Percentiles rank a stretch among this genome's conserved stretches.
These are phyloP conservation scores for Cryptosporidium bovis DNA, from an alignment of 169 alveolate species.

Conservation along the genomic window DNA sequence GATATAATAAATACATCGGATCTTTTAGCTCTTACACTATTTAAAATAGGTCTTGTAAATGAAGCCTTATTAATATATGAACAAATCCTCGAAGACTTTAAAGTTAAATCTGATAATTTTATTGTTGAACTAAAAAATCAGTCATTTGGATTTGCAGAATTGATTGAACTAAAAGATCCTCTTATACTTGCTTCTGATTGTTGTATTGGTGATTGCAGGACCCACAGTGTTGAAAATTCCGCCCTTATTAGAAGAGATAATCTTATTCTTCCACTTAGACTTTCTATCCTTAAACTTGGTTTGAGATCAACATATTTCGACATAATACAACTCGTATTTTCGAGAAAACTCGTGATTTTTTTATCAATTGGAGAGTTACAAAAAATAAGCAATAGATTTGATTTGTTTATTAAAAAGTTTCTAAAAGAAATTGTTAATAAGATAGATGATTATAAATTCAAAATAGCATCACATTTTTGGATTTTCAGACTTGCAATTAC, in stretches of 20 bases:
- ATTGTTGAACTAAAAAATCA: slow-evolving; percentile 16
- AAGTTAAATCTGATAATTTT: background rate
- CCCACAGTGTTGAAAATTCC: slow-evolving; percentile 23
- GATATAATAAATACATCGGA: slow-evolving; percentile 37
- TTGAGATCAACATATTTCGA: slow-evolving; percentile 62
- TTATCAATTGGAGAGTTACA: slow-evolving; percentile 8
- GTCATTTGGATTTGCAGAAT: slow-evolving; percentile 21
- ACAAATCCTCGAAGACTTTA: slow-evolving; percentile 6
- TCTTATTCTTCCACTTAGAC: slow-evolving; percentile 27
- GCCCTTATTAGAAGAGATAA: slow-evolving; percentile 23
- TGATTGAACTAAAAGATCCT: slow-evolving; percentile 32
- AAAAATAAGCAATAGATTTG: slow-evolving; percentile 4
- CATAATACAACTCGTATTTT: slow-evolving; percentile 22
- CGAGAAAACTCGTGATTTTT: slow-evolving; percentile 36
- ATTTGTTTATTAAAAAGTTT: slow-evolving; percentile 25
- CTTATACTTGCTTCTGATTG: slow-evolving; percentile 59
- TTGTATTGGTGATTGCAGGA: slow-evolving; percentile 53
- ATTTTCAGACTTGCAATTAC: slow-evolving; percentile 39
- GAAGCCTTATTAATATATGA: slow-evolving; percentile 54
- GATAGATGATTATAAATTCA: slow-evolving; percentile 14
- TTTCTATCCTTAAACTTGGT: slow-evolving; percentile 3
- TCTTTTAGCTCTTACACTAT: slow-evolving; percentile 14
- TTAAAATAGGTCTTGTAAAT: slow-evolving; percentile 29
- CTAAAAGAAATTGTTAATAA: slow-evolving; percentile 8
- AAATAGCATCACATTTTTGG: slow-evolving; percentile 43